Evolutionary conservation across 352 stramenopile genomes (phyloP), one percentile per base, ranked within the genome.

Genomic region (Globisporangium abappressorium): DNA sequence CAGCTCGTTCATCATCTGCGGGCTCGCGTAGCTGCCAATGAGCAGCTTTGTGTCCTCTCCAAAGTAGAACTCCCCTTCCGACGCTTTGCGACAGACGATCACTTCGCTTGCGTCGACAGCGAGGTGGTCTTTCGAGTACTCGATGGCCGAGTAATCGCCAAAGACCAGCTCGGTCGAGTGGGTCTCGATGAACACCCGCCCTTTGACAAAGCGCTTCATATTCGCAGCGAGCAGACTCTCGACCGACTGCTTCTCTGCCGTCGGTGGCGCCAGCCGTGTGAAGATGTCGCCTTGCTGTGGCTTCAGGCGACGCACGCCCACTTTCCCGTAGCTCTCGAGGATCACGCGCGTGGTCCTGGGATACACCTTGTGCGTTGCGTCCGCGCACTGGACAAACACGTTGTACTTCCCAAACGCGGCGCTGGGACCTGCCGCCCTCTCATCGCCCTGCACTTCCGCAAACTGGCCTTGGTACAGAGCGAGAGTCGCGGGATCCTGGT

Each of bases 1-100:
- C 51, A 57, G 51, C 18, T 57, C 51, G 24, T 57, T 57, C 51
- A 57, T 57, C 51, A 57, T 33, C 22, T n/a, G 51, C 24, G 51
- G 51, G 20, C 36, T 63, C 57, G 33, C 43, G 36, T 9, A 26
- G 20, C 51, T 49, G 18, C 57, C 57, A 2, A 63, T 30, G 24
- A 63, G 26, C 36, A 38, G 0, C 1, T 34, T 54, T 2, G 36
- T 11, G 18, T 38, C 36, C 22, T 63, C 36, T 24, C 11, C 36
- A 30, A 30, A 30, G 57, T 53, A 63, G 38, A 36, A 41, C 22
- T 11, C 46, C 11, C 12, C 5, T n/a, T 49, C 38, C 2, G 12
- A 34, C 3, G 51, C 5, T 22, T 36, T 34, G 24, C 18, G 51
- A 14, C 51, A 36, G 8, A 57, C 24, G 3, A 57, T 36, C 24